Base-by-base conservation (phyloP, 352 stramenopile genomes). In the Pythium brassicae region DNA sequence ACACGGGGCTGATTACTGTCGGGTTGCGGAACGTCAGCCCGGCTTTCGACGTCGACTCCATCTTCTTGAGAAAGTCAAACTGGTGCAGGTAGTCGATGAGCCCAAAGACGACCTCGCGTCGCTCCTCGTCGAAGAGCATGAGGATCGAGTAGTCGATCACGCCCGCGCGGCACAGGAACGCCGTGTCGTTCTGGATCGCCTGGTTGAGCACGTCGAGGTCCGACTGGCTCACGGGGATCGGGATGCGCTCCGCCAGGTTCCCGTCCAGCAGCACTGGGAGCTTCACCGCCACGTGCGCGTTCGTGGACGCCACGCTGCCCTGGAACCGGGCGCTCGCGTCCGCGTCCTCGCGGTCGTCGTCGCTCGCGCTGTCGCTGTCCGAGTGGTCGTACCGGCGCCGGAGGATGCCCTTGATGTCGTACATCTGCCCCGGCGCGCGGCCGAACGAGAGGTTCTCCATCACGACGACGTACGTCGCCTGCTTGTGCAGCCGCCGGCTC, bases 11-110 rank as follows among this genome's bases (percentile, higher is more conserved):
- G 63, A 95, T 88, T 26, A 95, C 84, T 0, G 85, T 95, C 59
- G 85, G 85, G 39, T 91, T 80, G 7, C 83, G 80, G 62, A 93
- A 93, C 17, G 74, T 92, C 56, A 93, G 66, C 29, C 78, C 89
- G 0, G 83, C 83, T 54, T 95, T 95, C 2, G 85, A 92, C 3
- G 83, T 92, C 20, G 85, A 95, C 62, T 95, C 85, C 76, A 95
- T 92, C 52, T 92, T 92, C 60, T 95, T 95, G 19, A 95, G 57
- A 55, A 95, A 91, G 57, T 95, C 85, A 52, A 91, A 95, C 48
- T 95, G 85, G 51, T 95, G 85, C 53, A 95, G 57, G 49, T 93
- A 95, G 55, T 95, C 85, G 55, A 95, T 95, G 15, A 95, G 62
- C 1, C 81, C 80, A 12, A 91, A 76, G 19, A 90, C 72, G 19